Conservation (phyloP, 257 asterid species). For the Haberlea rhodopensis region DNA sequence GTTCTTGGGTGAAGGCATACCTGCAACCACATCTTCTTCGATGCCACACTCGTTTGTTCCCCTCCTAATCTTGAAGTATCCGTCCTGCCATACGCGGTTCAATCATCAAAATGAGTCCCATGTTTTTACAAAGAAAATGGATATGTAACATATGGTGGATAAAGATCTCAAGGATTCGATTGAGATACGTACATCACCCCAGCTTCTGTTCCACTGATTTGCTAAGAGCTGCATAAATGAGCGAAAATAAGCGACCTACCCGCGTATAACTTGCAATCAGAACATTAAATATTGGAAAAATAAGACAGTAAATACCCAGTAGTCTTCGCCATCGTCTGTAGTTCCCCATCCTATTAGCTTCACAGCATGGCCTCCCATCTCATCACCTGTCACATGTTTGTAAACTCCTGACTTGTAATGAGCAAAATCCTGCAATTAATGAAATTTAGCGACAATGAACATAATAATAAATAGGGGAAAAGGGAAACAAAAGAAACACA, state of each 20-base stretch:
- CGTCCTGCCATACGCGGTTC: constrained; percentile 46
- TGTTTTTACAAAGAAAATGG: constrained; percentile 4
- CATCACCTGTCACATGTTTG: too few relatives aligned
- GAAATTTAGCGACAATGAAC: constrained; percentile 16
- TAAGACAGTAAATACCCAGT: constrained; percentile 62
- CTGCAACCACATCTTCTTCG: constrained; percentile 75
- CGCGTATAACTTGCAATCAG: constrained; percentile 7
- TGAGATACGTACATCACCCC: constrained; percentile 68
- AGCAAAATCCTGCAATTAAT: too few relatives aligned
- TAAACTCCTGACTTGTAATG: too few relatives aligned
- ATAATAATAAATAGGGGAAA: not conserved
- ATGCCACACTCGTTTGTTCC: constrained; percentile 95
- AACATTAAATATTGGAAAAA: constrained; percentile 23
- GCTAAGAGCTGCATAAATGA: constrained; percentile 68
- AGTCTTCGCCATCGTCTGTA: constrained; percentile 73
- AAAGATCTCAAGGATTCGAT: constrained; percentile 23
- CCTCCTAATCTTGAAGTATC: too few relatives aligned
- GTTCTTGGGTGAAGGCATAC: constrained; percentile 69
- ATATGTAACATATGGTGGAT: constrained; percentile 4
- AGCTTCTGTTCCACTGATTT: too few relatives aligned
- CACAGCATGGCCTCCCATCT: too few relatives aligned
- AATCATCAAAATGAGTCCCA: not conserved
- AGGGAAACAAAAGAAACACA: constrained; percentile 1
- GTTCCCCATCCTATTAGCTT: too few relatives aligned
- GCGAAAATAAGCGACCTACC: constrained; percentile 26